phyloP scores from a whole-genome alignment of 148 eudicot genomes.

The Euryodendron excelsum region DNA sequence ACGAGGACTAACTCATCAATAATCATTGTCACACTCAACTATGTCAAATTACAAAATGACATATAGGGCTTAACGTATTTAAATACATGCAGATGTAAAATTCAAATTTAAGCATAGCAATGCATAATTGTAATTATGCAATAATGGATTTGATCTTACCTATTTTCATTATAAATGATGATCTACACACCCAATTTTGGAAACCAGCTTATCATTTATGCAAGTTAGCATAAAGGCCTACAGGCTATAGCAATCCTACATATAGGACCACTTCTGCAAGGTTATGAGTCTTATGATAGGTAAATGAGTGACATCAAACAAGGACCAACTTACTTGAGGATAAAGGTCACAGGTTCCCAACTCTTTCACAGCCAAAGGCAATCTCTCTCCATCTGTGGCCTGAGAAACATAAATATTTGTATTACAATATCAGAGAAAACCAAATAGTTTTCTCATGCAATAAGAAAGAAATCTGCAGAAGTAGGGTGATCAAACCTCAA shows the following conservation, averaged over 20 bases:
- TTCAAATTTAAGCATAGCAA: too few species aligned
- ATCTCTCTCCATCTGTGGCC: conserved; percentile 93
- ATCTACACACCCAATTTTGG: background rate
- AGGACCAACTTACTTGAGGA: conserved; percentile 63
- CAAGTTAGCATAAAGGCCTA: background rate
- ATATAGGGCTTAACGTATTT: too few species aligned
- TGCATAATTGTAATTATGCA: background rate
- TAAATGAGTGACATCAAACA: background rate
- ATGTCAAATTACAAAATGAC: too few species aligned
- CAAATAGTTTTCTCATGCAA: background rate
- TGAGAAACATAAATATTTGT: conserved; percentile 19
- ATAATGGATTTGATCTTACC: background rate
- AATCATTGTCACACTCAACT: too few species aligned
- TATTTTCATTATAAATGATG: background rate
- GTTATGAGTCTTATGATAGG: background rate
- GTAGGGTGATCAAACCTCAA: conserved; percentile 55
- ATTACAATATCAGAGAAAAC: background rate
- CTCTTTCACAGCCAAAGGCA: conserved; percentile 89
- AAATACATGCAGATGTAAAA: too few species aligned
- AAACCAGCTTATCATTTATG: background rate
- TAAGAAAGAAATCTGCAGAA: background rate
- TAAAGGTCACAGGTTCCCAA: conserved; percentile 95
- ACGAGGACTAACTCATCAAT: too few species aligned
- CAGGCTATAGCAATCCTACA: background rate
- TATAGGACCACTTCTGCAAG: background rate